Percentiles rank a stretch among this genome's conserved stretches.
These are phyloP conservation scores for Chalciporus sphaerocephalus DNA, from an alignment of 768 basidiomycete species.

Conservation along the genomic window DNA sequence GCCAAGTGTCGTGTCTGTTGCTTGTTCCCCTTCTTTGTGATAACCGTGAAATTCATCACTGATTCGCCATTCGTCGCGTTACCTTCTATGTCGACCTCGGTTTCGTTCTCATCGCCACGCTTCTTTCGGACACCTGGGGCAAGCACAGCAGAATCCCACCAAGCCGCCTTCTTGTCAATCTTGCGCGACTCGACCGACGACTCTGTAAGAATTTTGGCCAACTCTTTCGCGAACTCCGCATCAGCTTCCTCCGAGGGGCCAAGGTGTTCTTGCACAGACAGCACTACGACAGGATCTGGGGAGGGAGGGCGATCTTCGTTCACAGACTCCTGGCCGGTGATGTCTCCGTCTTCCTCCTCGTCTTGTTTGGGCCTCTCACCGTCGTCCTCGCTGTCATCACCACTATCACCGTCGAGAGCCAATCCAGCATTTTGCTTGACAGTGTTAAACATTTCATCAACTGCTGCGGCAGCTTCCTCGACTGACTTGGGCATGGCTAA, in stretches of 20 bases:
- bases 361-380: conserved; percentile 40
- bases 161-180: conserved; percentile 83
- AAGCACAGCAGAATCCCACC: conserved; percentile 87
- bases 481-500: conserved; percentile 63
- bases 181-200: conserved; percentile 77
- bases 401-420: conserved; percentile 35
- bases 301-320: conserved; percentile 69
- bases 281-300: conserved; percentile 75
- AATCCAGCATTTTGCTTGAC: conserved; percentile 56
- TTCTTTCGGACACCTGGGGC: conserved; percentile 64
- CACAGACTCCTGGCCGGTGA: conserved; percentile 49
- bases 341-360: conserved; percentile 64
- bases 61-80: conserved; percentile 27
- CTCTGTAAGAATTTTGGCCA: conserved; percentile 92
- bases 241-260: conserved; percentile 88
- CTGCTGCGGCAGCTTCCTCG: conserved; percentile 81
- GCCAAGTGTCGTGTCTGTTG: conserved; percentile 89
- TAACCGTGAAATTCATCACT: conserved; percentile 87
- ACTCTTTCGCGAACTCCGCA: conserved; percentile 90
- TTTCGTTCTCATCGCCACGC: conserved; percentile 55
- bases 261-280: conserved; percentile 65
- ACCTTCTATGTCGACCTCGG: conserved; percentile 41
- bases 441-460: conserved; percentile 83
- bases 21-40: conserved; percentile 91
- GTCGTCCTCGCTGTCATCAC: conserved; percentile 52